Base-by-base conservation (phyloP, 305 asterid genomes). In the Caryopteris hybrid region DNA sequence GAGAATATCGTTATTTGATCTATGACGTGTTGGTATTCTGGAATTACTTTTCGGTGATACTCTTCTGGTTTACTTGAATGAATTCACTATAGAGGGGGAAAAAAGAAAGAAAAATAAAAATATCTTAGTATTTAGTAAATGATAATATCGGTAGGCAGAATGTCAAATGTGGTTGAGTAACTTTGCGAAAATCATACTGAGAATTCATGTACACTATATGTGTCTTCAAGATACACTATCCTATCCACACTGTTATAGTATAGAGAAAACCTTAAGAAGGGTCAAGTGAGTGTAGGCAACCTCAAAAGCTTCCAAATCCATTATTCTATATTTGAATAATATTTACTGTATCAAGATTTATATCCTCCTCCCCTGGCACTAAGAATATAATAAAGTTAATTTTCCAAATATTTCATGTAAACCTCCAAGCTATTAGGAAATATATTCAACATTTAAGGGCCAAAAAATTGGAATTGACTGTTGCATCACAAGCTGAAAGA, bases 401-500 rank as follows among this genome's bases (percentile, higher is more conserved):
- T 54, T 46, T n/a, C 9, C 18, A 16, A n/a, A 36, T 11, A 17
- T 23, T 60, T 51, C 8, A 17, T 33, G 52, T 6, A 27, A 7
- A 27, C 51, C 73, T 53, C 45, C 45, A 31, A 48, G 66, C 47
- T 25, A 17, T 55, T 45, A 45, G 66, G 61, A 68, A 43, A 41
- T 53, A n/a, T 10, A 12, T 33, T 22, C 66, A 53, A 1, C 3
- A 36, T 52, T 16, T 42, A 51, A 20, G 64, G 22, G 64, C 39
- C 45, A 10, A 12, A 7, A 11, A 17, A 6, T 33, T 20, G 9
- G 38, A 31, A 43, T 41, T 39, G 36, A 34, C 18, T 53, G 23
- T 16, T 31, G 20, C 50, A 8, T n/a, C 21, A 48, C 6, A 48
- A 47, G 23, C 17, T 53, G 56, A 51, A 61, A 52, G 27, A 10